Percentiles rank a stretch among this genome's conserved stretches.
These are phyloP conservation scores for Ceratocystis cacaofunesta DNA, from an alignment of 2,329 filamentous ascomycete genomes.

Conservation along the genomic window DNA sequence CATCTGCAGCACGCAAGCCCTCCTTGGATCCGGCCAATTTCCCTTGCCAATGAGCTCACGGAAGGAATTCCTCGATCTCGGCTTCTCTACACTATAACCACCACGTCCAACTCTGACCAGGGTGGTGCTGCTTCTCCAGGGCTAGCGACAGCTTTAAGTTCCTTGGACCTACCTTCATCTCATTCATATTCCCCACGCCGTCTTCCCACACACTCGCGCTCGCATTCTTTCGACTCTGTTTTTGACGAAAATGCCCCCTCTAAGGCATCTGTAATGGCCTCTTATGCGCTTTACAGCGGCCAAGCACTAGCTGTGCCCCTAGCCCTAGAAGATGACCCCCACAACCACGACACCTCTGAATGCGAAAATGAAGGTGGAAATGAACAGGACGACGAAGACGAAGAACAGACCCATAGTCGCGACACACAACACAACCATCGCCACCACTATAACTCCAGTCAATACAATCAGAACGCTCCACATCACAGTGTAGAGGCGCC, in stretches of 20 bases:
- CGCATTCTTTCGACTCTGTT: constrained; percentile 14
- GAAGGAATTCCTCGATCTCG: constrained; percentile 17
- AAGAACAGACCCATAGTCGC: neutral
- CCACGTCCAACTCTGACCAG: constrained; percentile 14
- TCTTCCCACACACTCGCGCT: constrained; percentile 11
- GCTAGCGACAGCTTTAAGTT: constrained; percentile 12
- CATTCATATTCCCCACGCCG: constrained; percentile 9
- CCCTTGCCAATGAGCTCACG: constrained; percentile 14
- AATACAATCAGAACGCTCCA: constrained; percentile 20
- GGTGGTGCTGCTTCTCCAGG: constrained; percentile 4
- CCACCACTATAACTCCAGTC: neutral
- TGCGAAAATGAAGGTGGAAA: constrained; percentile 2
- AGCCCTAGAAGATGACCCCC: constrained; percentile 4
- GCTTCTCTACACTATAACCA: constrained; percentile 15
- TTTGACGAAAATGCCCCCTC: constrained; percentile 16
- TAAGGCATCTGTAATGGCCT: constrained; percentile 16
- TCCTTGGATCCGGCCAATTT: constrained; percentile 16
- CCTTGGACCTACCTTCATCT: constrained; percentile 13
- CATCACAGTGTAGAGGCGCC: neutral
- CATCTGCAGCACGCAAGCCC: constrained; percentile 3
- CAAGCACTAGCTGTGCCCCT: constrained; percentile 10
- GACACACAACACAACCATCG: neutral
- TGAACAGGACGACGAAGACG: too few relatives aligned
- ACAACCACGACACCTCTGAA: constrained; percentile 3
- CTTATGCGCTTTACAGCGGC: constrained; percentile 17